These are phyloP conservation scores for Tieghemostelium lacteum DNA, from an alignment of 78 protist species.

Conservation along the genomic window DNA sequence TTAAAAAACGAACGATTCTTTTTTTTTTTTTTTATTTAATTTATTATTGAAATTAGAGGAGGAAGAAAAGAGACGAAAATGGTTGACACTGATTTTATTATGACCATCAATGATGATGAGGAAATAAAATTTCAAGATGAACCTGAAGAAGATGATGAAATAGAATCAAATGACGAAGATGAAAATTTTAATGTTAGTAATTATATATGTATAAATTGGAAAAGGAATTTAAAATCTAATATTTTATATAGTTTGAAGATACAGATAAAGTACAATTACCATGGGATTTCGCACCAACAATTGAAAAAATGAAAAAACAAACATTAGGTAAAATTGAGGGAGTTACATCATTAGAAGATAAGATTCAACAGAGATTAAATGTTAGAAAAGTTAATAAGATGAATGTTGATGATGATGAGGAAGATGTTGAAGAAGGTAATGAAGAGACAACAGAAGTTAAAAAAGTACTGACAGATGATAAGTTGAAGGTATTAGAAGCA, in stretches of 20 bases:
- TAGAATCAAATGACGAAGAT: not conserved
- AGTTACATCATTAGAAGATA: slow-evolving; percentile 54
- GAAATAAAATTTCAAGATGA: not conserved
- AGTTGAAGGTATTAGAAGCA: slow-evolving; percentile 50
- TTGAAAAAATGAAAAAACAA: slow-evolving; percentile 71
- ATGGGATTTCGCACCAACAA: slow-evolving; percentile 77
- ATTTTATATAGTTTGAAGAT: slow-evolving; percentile 50
- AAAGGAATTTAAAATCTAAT: not conserved
- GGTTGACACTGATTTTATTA: slow-evolving; percentile 29
- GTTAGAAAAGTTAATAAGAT: slow-evolving; percentile 20
- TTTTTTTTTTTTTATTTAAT: not conserved
- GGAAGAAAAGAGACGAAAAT: slow-evolving; percentile 6
- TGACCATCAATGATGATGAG: slow-evolving; percentile 62
- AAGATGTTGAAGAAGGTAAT: slow-evolving; percentile 2
- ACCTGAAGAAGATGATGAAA: slow-evolving; percentile 19
- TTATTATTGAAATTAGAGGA: too few relatives aligned
- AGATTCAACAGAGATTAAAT: slow-evolving; percentile 62
- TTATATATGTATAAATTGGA: not conserved
- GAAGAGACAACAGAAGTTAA: not conserved
- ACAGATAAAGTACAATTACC: slow-evolving; percentile 28
- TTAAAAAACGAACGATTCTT: not conserved
- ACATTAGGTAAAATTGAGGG: not conserved
- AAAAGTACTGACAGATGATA: slow-evolving; percentile 28
- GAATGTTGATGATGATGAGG: slow-evolving; percentile 11
- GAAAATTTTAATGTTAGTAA: slow-evolving; percentile 63